Evolutionary conservation across 805 yeast species (phyloP).

Genomic region (Metschnikowia lochheadii): DNA sequence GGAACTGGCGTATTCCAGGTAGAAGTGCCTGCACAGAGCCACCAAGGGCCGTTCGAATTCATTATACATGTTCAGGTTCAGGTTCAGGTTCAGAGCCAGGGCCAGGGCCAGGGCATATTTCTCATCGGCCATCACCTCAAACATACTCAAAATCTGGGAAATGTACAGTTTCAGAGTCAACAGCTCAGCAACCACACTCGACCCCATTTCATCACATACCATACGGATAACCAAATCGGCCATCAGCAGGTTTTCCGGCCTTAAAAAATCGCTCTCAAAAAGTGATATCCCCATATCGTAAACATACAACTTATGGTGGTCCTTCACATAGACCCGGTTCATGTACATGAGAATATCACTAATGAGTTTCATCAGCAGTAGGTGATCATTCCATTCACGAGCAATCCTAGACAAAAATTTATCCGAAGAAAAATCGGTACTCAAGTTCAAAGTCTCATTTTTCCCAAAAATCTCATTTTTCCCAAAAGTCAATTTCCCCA

Average conservation of each 20-base stretch:
- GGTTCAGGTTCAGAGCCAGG: too few species aligned
- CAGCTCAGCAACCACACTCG: background rate
- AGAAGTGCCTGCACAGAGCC: conserved; percentile 52
- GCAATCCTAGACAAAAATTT: conserved; percentile 15
- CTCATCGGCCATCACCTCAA: conserved; percentile 56
- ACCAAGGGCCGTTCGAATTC: conserved; percentile 67
- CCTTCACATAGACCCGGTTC: conserved; percentile 80
- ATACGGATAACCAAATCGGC: conserved; percentile 48
- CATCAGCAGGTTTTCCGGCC: conserved; percentile 44
- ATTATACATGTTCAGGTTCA: conserved; percentile 50
- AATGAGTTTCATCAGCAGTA: conserved; percentile 68
- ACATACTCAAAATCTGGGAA: conserved; percentile 62
- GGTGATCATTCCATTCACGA: conserved; percentile 66
- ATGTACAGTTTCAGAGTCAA: conserved; percentile 52
- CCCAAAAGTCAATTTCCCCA: too few species aligned
- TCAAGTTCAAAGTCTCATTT: too few species aligned
- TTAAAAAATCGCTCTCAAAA: conserved; percentile 60
- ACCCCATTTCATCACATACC: conserved; percentile 51
- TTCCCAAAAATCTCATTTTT: too few species aligned
- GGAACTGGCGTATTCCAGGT: conserved; percentile 43
- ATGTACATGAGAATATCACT: conserved; percentile 83
- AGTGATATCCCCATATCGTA: conserved; percentile 71
- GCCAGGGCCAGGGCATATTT: conserved; percentile 19
- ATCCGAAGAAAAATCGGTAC: too few species aligned
- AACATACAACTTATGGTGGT: conserved; percentile 55